phyloP scores from a whole-genome alignment of 1,284 basidiomycete genomes.

The Gomphus bonarii region DNA sequence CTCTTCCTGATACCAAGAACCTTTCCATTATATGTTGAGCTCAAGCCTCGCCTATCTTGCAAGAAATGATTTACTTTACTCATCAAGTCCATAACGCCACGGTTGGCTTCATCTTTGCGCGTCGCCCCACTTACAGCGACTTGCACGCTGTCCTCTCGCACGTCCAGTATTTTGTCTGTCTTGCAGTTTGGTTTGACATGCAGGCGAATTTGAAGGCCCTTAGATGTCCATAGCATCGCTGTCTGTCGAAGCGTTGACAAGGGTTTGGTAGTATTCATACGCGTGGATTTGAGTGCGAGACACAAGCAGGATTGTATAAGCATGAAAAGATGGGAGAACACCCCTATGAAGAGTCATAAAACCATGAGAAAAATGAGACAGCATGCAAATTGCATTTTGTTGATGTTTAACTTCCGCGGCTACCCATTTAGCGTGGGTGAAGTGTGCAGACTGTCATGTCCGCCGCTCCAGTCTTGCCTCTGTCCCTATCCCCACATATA shows the following conservation, averaged over 20 bases:
- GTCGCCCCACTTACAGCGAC: not conserved
- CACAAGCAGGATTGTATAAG: not conserved
- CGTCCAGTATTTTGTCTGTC: not conserved
- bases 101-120: not conserved
- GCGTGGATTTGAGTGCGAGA: not conserved
- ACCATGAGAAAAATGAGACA: too few relatives aligned
- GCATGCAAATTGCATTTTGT: not conserved
- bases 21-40: not conserved
- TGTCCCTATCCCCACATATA: slow-evolving; percentile 69
- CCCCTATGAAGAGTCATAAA: too few relatives aligned
- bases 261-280: not conserved
- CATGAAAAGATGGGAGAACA: not conserved
- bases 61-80: not conserved
- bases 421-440: not conserved
- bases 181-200: slow-evolving; percentile 5
- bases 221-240: not conserved
- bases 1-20: slow-evolving; percentile 1
- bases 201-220: not conserved
- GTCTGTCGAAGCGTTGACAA: not conserved
- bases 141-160: not conserved
- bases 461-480: slow-evolving; percentile 32
- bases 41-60: not conserved
- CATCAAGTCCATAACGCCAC: not conserved
- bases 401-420: slow-evolving; percentile 5
- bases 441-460: slow-evolving; percentile 9